Base-by-base conservation (phyloP, 2,329 filamentous ascomycete species). In the Exophiala mesophila region DNA sequence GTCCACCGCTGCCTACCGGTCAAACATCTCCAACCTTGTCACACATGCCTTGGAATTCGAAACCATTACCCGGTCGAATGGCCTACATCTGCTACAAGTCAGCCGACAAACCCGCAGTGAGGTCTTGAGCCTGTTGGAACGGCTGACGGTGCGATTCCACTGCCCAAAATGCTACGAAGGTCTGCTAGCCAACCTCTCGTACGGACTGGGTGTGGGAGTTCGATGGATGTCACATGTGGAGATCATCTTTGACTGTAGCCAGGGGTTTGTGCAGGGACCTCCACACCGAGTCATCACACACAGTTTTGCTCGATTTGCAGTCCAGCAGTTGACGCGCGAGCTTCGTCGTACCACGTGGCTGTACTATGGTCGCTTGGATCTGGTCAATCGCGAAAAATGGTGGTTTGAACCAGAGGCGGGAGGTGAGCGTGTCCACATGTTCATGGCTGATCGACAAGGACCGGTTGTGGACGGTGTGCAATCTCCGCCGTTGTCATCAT, bases 151-250 rank as follows among this genome's bases (percentile, higher is more conserved):
- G 5, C 26, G 38, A 20, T 45, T 48, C 32, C 47, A 53, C 34
- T 51, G 44, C 24, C 30, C 32, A 7, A 36, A 38, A 16, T 47
- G 47, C 36, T 44, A 49, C 16, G 37, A 47, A 10, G 35, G 39
- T 21, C 31, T 48, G 13, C 34, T 52, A 8, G 20, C 19, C 42
- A 45, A 45, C 20, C 29, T 45, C 17, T 44, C 43, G n/a, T 29
- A 39, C 29, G 49, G 47, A n/a, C 37, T 52, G 10, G 49, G 49
- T 29, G 39, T 43, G 17, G 47, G 47, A 18, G 35, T 49, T 19
- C 30, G 29, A n/a, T 49, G 47, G 47, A 45, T 49, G 20, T 39
- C 34, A 13, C 39, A 39, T 15, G 39, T 49, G 33, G 47, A 49
- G 24, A 44, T 49, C 20, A 12, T 33, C 7, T 41, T 38, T 23